A percentile compares a stretch with the other conserved stretches of the same genome.
These are phyloP conservation scores for Xylaria bambusicola DNA, from an alignment of 495 filamentous ascomycete genomes.

Conservation along the genomic window DNA sequence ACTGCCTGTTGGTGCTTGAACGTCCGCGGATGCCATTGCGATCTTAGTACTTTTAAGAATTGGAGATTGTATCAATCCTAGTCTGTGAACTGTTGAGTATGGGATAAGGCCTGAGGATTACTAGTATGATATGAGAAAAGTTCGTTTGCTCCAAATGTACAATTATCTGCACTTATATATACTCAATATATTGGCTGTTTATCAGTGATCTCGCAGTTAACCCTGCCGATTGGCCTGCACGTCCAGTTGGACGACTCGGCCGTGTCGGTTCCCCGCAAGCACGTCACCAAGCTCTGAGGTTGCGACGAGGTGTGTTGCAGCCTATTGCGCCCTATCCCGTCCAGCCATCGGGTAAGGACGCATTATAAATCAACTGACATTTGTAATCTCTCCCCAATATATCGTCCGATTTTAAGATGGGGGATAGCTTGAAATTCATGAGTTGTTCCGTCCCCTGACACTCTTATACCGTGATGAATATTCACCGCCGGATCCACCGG, in stretches of 20 bases:
- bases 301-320: slow-evolving; percentile 13
- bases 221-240: not conserved
- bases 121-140: not conserved
- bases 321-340: slow-evolving; percentile 10
- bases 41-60: not conserved
- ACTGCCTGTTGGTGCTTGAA: slow-evolving; percentile 22
- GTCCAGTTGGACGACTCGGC: not conserved
- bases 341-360: not conserved
- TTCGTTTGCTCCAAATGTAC: not conserved
- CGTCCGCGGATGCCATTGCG: slow-evolving; percentile 34
- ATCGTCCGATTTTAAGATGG: slow-evolving; percentile 7
- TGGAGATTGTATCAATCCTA: not conserved
- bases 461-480: not conserved
- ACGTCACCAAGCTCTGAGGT: slow-evolving; percentile 16
- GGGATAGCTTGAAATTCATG: not conserved
- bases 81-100: not conserved
- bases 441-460: no score
- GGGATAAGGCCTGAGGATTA: not conserved
- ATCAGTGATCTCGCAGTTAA: not conserved
- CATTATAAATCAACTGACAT: slow-evolving; percentile 19
- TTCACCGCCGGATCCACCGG: not conserved
- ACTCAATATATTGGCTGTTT: not conserved
- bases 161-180: not conserved
- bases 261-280: slow-evolving; percentile 20
- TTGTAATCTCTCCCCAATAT: slow-evolving; percentile 8